Evolutionary conservation across 2,329 filamentous ascomycete genomes (phyloP), one percentile per base, ranked within the genome.

Genomic region (Talaromyces amestolkiae): DNA sequence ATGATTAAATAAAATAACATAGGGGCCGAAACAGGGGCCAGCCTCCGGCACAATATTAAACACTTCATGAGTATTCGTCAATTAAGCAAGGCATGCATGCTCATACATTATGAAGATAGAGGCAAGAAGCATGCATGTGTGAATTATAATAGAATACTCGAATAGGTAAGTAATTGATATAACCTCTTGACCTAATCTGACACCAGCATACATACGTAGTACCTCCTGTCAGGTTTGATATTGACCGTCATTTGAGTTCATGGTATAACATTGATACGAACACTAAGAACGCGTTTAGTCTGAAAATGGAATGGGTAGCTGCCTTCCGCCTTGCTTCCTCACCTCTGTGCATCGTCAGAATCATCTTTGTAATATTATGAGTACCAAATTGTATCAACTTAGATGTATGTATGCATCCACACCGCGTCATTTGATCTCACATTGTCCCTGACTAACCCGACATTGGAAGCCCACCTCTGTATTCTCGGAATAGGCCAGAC

Each of bases 361-460:
- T 27, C 10, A 13, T 8, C 22, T 27, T 27, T 27, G 5, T 17
- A 27, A 3, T 49, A 7, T 22, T 15, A 15, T 17, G 6, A 49
- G n/a, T 37, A 39, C 11, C 53, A 24, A 15, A 39, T 15, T 56
- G 53, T 24, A 37, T 56, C 5, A 17, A 17, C 19, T 19, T 39
- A 35, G 5, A 43, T 60, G 24, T 60, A 43, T 60, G 24, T 60
- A 31, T 60, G 58, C 58, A 6, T 41, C 47, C 31, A 54, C 60
- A 62, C 60, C 60, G 60, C 60, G 54, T 54, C n/a, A 22, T 56
- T 31, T 39, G 53, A 37, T 22, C 31, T 35, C 9, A 54, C 45
- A 51, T 53, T 61, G 45, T 53, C n/a, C 45, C 59, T 19, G 43
- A 49, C 10, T 13, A 61, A 37, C 45, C 17, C 31, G n/a, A 51